Evolutionary conservation across 2,329 filamentous ascomycete genomes (phyloP), one percentile per base, ranked within the genome.

Genomic region (Nemania diffusa): DNA sequence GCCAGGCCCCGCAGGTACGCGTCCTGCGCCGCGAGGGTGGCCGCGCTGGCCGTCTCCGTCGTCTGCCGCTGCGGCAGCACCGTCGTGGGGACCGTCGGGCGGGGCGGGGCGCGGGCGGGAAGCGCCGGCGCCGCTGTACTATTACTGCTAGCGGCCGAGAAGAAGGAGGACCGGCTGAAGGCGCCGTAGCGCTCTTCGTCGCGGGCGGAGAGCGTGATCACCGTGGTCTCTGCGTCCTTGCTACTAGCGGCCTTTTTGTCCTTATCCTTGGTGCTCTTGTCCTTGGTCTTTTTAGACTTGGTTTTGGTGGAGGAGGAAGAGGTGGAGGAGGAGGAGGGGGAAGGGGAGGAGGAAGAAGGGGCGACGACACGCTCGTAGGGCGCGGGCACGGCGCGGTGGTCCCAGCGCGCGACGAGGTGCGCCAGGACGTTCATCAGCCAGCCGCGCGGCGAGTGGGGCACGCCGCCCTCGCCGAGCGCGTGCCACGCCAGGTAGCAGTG

Each of bases 401-500:
- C 81, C 32, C 71, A 67, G 6, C 77, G 71, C 26, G 78, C 76
- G 20, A 82, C 22, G 1, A 75, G 68, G 62, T 78, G 78, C n/a
- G 79, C 58, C 5, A 71, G 15, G 8, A 75, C 69, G 69, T 82
- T 81, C 2, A 79, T 22, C 0, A 81, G 73, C 80, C 80, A 85
- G 34, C 83, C 83, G 22, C 75, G 34, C 29, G 79, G 29, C 62
- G 83, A 82, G 71, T 82, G 76, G 0, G 83, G 82, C 0, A 83
- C 64, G 17, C 83, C 83, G 64, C 83, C 82, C 3, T 76, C 78
- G 15, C 83, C 83, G 34, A 84, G 78, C 1, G 79, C 78, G 17
- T 82, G 76, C 72, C 75, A 84, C 55, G 74, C 76, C 3, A 69
- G 74, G 74, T 84, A 84, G 72, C 75, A 77, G 42, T 69, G 62